These are phyloP conservation scores for Pisolithus orientalis DNA, from an alignment of 768 basidiomycete genomes.

Conservation along the genomic window DNA sequence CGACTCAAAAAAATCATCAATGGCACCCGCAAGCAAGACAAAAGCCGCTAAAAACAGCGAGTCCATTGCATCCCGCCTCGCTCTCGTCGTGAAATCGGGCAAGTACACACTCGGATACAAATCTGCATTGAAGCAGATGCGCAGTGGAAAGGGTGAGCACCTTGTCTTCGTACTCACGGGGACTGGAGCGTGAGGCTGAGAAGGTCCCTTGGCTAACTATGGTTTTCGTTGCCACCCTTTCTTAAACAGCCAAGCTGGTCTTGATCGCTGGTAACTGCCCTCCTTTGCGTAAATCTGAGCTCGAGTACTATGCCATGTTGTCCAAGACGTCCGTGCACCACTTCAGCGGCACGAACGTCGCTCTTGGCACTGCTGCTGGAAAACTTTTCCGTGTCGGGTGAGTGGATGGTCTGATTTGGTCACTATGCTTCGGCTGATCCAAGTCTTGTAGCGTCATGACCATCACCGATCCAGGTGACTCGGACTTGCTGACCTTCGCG, in stretches of 20 bases:
- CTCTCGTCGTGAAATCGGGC: conserved; percentile 97
- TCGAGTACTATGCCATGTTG: conserved; percentile 99
- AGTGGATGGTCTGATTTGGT: conserved; percentile 13
- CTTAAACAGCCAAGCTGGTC: conserved; percentile 83
- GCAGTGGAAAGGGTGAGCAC: conserved; percentile 89
- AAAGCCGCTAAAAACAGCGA: conserved; percentile 91
- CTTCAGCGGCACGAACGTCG: conserved; percentile 95
- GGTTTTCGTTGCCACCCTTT: conserved; percentile 18
- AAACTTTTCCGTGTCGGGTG: conserved; percentile 98
- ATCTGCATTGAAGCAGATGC: conserved; percentile 97
- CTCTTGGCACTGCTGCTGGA: conserved; percentile 97
- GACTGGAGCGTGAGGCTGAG: conserved; percentile 99
- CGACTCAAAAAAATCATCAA: conserved; percentile 32
- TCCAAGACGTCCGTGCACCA: conserved; percentile 99
- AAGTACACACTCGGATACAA: conserved; percentile 98
- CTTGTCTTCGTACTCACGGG: conserved; percentile 51
- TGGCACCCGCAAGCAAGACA: conserved; percentile 95
- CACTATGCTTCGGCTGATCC: conserved; percentile 2
- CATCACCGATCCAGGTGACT: conserved; percentile 92
- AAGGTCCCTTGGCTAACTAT: conserved; percentile 87
- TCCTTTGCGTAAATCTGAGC: conserved; percentile 96
- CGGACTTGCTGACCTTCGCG: conserved; percentile 85
- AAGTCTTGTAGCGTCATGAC: conserved; percentile 31
- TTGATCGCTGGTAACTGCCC: conserved; percentile 99
- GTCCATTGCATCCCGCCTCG: conserved; percentile 86